phyloP scores from a whole-genome alignment of 2,329 filamentous ascomycete species.

The Didymosphaeria variabile region DNA sequence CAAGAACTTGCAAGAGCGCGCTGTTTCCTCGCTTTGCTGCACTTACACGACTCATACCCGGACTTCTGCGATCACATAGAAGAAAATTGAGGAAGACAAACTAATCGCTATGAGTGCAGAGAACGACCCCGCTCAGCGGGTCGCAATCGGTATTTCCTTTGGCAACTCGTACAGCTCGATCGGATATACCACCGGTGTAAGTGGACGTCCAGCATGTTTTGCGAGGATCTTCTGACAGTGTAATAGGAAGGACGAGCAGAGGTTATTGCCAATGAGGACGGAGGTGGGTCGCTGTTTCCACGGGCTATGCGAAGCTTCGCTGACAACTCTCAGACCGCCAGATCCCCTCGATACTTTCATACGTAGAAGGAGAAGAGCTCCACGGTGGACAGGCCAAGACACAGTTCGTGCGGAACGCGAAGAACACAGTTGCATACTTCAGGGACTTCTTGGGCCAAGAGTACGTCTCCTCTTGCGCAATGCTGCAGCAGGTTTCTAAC shows the following conservation, averaged over 20 bases:
- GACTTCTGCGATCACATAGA: neutral
- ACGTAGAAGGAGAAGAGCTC: constrained; percentile 95
- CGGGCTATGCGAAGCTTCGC: constrained; percentile 14
- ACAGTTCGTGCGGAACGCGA: constrained; percentile 89
- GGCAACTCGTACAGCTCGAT: constrained; percentile 99
- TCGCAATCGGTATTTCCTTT: constrained; percentile 94
- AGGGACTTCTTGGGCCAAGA: constrained; percentile 95
- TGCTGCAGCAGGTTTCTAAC: constrained; percentile 28
- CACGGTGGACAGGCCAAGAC: constrained; percentile 94
- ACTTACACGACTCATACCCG: neutral
- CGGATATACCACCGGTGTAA: constrained; percentile 77
- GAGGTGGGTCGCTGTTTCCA: constrained; percentile 68
- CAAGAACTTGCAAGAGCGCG: neutral
- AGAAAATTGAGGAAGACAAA: neutral
- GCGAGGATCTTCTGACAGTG: constrained; percentile 17
- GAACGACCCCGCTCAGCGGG: constrained; percentile 61
- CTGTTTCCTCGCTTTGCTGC: neutral
- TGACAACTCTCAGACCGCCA: constrained; percentile 76
- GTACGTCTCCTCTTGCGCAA: constrained; percentile 59
- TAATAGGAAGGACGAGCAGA: constrained; percentile 86
- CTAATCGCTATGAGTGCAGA: constrained; percentile 60
- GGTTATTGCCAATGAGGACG: constrained; percentile 98
- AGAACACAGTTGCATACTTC: constrained; percentile 95
- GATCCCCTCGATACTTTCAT: constrained; percentile 93
- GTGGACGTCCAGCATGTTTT: constrained; percentile 25